Evolutionary conservation across 495 filamentous ascomycete species (phyloP).

Genomic region (Oidiodendron maius): DNA sequence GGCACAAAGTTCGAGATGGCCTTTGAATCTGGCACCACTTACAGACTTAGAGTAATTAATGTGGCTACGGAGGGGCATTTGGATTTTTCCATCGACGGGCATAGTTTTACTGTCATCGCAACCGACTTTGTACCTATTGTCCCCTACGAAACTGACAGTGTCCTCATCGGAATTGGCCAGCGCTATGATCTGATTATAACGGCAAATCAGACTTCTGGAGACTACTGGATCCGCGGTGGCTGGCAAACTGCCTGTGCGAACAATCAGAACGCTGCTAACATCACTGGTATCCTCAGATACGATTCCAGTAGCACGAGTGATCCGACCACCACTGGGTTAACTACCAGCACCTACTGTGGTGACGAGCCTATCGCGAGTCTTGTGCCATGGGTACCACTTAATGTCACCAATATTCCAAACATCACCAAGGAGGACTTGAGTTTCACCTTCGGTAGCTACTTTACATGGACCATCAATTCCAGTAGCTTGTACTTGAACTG

Average conservation of each 20-base stretch:
- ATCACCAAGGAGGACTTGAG: conserved; percentile 18
- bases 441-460: conserved; percentile 17
- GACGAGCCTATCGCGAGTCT: conserved; percentile 26
- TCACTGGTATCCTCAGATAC: conserved; percentile 56
- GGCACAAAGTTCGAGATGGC: too few species aligned
- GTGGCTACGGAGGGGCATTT: too few species aligned
- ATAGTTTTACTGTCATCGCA: too few species aligned
- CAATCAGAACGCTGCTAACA: conserved; percentile 36
- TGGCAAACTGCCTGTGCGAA: conserved; percentile 36
- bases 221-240: conserved; percentile 37
- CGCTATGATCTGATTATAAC: conserved; percentile 48
- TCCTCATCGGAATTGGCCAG: conserved; percentile 30
- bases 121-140: too few species aligned
- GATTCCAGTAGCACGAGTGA: conserved; percentile 24
- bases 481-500: conserved; percentile 36
- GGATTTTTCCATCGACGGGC: too few species aligned
- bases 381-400: conserved; percentile 26
- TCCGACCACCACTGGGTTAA: conserved; percentile 27
- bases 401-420: conserved; percentile 20
- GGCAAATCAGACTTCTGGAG: conserved; percentile 25
- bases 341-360: conserved; percentile 22
- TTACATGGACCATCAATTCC: conserved; percentile 38
- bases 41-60: too few species aligned
- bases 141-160: too few species aligned
- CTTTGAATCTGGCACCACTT: too few species aligned